phyloP scores from a whole-genome alignment of 352 stramenopile genomes.

The Globisporangium cystogenes region DNA sequence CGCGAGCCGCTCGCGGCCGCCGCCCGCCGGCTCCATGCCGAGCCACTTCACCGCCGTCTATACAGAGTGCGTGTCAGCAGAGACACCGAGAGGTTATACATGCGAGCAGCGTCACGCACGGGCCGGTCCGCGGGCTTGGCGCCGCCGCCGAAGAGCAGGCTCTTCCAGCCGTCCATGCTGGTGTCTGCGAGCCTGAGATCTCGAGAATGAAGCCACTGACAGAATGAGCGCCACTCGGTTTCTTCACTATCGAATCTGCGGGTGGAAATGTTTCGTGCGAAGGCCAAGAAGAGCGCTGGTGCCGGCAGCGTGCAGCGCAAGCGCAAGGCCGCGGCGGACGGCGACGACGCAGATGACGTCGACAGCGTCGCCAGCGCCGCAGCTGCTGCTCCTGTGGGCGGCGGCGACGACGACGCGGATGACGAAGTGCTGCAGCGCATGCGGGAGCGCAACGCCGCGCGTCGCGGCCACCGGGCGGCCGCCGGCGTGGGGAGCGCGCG shows the following conservation, averaged over 20 bases:
- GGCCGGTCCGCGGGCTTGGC: constrained; percentile 19
- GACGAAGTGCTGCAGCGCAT: constrained; percentile 23
- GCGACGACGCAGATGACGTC: background rate
- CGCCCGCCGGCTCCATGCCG: constrained; percentile 44
- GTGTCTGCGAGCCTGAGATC: too few relatives aligned
- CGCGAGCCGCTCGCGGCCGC: constrained; percentile 58
- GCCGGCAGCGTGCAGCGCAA: constrained; percentile 15
- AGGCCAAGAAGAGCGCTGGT: constrained; percentile 29
- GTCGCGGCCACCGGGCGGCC: constrained; percentile 14
- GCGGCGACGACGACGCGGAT: background rate
- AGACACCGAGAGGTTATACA: background rate
- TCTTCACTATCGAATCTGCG: too few relatives aligned
- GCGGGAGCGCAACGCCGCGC: constrained; percentile 21
- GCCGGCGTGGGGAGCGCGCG: constrained; percentile 24
- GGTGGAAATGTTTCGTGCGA: constrained; percentile 38
- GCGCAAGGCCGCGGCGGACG: constrained; percentile 18
- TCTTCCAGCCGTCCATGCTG: constrained; percentile 31
- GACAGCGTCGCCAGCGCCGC: background rate
- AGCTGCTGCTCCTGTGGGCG: background rate
- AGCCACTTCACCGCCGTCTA: constrained; percentile 74
- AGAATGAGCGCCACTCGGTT: too few relatives aligned
- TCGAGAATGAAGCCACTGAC: background rate
- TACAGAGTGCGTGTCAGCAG: background rate
- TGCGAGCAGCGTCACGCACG: constrained; percentile 9
- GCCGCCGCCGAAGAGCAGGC: constrained; percentile 30